Percentiles rank a stretch among this genome's conserved stretches.
Evolutionary conservation across 2,329 filamentous ascomycete species (phyloP).

Genomic region (Coniochaeta sp.): DNA sequence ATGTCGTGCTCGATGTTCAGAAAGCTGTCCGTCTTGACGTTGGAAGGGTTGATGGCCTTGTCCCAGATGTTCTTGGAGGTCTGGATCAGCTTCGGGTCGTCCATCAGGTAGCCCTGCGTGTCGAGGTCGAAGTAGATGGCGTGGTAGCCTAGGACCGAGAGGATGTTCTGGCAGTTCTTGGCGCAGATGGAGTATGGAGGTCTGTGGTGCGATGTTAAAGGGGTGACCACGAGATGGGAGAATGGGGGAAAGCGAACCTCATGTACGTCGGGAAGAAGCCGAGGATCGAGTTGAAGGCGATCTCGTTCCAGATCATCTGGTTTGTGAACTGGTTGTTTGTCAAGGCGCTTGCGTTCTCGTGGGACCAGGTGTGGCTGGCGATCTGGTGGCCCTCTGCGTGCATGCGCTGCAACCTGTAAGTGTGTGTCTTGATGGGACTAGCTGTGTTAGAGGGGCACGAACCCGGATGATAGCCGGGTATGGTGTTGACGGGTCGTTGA

Average conservation of each 20-base stretch:
- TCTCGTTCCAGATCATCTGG: slow-evolving; percentile 37
- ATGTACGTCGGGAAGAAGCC: slow-evolving; percentile 39
- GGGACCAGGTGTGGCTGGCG: slow-evolving; percentile 39
- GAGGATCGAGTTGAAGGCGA: slow-evolving; percentile 32
- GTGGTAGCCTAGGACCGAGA: slow-evolving; percentile 26
- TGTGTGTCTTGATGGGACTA: background rate
- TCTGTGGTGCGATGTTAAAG: slow-evolving; percentile 12
- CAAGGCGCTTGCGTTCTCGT: slow-evolving; percentile 30
- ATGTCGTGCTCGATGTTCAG: slow-evolving; percentile 46
- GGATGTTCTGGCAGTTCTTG: slow-evolving; percentile 18
- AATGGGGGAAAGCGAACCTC: slow-evolving; percentile 19
- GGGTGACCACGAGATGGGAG: slow-evolving; percentile 9
- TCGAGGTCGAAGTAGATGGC: slow-evolving; percentile 27
- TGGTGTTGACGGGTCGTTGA: slow-evolving; percentile 39
- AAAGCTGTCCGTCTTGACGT: slow-evolving; percentile 21
- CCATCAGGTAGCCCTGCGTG: slow-evolving; percentile 25
- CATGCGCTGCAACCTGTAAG: slow-evolving; percentile 29
- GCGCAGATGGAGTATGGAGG: slow-evolving; percentile 34
- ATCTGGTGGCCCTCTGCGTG: slow-evolving; percentile 37
- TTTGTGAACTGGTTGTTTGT: slow-evolving; percentile 21
- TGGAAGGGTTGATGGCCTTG: slow-evolving; percentile 14
- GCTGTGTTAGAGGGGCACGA: background rate
- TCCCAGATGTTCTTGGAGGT: slow-evolving; percentile 24
- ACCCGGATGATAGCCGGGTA: slow-evolving; percentile 38
- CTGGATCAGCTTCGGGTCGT: slow-evolving; percentile 22